Evolutionary conservation across 441 rosid genomes (phyloP).

Genomic region (Pelargonium myrrhifolium): DNA sequence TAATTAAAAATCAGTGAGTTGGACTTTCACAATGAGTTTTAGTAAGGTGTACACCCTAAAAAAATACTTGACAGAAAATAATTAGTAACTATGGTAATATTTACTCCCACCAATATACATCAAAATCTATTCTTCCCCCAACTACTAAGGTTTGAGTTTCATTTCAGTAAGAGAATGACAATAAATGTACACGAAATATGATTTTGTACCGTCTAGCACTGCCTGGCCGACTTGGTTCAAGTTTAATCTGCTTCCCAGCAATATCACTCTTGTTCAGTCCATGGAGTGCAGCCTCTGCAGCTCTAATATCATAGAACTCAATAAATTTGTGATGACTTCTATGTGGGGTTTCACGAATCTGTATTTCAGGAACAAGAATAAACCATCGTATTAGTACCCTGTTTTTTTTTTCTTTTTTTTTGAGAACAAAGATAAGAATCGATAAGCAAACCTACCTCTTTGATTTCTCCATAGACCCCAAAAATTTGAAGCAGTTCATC

Average conservation of each 20-base stretch:
- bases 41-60: not conserved
- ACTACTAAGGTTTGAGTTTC: not conserved
- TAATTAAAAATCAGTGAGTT: not conserved
- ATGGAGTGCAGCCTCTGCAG: constrained; percentile 46
- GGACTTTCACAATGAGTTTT: not conserved
- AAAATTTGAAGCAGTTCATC: constrained; percentile 44
- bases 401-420: not conserved
- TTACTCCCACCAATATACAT: not conserved
- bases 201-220: constrained; percentile 28
- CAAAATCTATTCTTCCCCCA: not conserved
- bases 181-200: not conserved
- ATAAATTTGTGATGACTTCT: constrained; percentile 38
- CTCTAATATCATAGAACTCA: constrained; percentile 57
- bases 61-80: not conserved
- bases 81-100: not conserved
- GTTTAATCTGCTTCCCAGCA: constrained; percentile 43
- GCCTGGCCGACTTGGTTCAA: constrained; percentile 35
- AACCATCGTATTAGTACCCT: constrained; percentile 1
- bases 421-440: constrained; percentile 2
- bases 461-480: constrained; percentile 45
- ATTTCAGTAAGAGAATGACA: not conserved
- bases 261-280: constrained; percentile 37
- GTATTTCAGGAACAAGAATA: constrained; percentile 19
- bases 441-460: constrained; percentile 34
- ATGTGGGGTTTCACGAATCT: constrained; percentile 43